phyloP scores from a whole-genome alignment of 176 grass and related monocot species.

The Bromus sterilis region DNA sequence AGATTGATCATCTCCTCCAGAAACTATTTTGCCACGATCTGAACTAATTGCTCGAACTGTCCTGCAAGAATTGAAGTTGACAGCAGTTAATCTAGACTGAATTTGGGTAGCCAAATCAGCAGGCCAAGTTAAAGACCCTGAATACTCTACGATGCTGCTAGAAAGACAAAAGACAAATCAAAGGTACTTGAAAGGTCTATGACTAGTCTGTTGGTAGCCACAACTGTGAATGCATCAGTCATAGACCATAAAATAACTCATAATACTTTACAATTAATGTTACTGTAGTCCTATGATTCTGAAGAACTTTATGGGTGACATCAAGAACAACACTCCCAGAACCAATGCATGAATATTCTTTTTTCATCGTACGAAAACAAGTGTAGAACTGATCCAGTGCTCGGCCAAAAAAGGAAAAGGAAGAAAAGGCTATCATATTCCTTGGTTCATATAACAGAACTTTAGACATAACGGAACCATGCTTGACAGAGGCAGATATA shows the following conservation, averaged over 20 bases:
- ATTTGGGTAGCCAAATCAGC: conserved; percentile 1
- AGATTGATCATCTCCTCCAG: conserved; percentile 94
- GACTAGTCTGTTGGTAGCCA: not conserved
- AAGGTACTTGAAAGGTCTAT: conserved; percentile 5
- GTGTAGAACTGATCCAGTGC: not conserved
- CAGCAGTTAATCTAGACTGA: not conserved
- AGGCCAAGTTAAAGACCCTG: conserved; percentile 14
- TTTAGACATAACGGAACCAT: not conserved
- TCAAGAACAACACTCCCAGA: not conserved
- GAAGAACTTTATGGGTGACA: not conserved
- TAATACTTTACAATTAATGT: conserved; percentile 1
- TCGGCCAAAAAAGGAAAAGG: not conserved
- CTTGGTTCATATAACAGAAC: not conserved
- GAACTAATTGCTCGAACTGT: conserved; percentile 85
- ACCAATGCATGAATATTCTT: not conserved
- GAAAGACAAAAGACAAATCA: not conserved
- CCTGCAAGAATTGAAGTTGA: conserved; percentile 50
- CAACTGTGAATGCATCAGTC: not conserved
- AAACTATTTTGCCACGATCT: conserved; percentile 97
- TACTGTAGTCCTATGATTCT: not conserved
- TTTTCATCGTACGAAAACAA: not conserved
- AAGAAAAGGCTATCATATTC: not conserved
- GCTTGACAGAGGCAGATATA: not conserved
- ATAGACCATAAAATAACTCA: not conserved
- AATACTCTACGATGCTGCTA: not conserved